These are phyloP conservation scores for Infundibulicybe gibba DNA, from an alignment of 768 basidiomycete species.

Conservation along the genomic window DNA sequence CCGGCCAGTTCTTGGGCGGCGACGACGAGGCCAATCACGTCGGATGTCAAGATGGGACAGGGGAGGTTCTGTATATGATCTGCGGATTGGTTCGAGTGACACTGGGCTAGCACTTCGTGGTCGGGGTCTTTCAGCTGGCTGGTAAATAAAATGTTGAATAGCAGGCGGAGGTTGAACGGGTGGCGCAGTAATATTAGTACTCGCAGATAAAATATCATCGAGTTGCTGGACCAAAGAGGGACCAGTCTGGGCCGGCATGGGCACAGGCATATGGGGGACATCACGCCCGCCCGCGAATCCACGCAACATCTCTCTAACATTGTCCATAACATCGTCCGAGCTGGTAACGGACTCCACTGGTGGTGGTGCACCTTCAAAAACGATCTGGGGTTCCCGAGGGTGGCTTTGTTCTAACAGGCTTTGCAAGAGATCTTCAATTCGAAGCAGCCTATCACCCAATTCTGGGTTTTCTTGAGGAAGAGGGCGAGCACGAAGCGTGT, in stretches of 20 bases:
- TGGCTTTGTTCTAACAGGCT: conserved; percentile 30
- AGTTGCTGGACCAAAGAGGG: conserved; percentile 58
- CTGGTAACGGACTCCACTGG: conserved; percentile 22
- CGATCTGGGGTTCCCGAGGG: conserved; percentile 19
- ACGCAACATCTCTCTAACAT: conserved; percentile 15
- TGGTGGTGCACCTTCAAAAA: conserved; percentile 11
- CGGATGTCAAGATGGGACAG: conserved; percentile 1
- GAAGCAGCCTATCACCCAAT: conserved; percentile 34
- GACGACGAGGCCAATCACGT: no score
- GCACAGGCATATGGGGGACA: conserved; percentile 34
- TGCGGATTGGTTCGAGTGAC: conserved; percentile 23
- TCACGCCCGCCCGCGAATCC: conserved; percentile 7
- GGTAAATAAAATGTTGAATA: conserved; percentile 51
- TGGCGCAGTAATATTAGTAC: conserved; percentile 31
- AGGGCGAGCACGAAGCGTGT: conserved; percentile 53
- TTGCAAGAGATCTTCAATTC: conserved; percentile 46
- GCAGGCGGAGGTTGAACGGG: conserved; percentile 46
- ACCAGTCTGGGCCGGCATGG: conserved; percentile 41
- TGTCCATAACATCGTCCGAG: conserved; percentile 22
- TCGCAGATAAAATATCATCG: conserved; percentile 54
- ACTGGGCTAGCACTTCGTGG: conserved; percentile 34
- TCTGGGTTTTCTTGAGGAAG: conserved; percentile 35
- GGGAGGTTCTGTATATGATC: conserved; percentile 24
- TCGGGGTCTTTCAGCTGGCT: conserved; percentile 35
- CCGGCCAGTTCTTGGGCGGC: no score